A percentile compares a stretch with the other conserved stretches of the same genome.
Evolutionary conservation across 352 stramenopile species (phyloP).

Genomic region (Globisporangium orthogonon): DNA sequence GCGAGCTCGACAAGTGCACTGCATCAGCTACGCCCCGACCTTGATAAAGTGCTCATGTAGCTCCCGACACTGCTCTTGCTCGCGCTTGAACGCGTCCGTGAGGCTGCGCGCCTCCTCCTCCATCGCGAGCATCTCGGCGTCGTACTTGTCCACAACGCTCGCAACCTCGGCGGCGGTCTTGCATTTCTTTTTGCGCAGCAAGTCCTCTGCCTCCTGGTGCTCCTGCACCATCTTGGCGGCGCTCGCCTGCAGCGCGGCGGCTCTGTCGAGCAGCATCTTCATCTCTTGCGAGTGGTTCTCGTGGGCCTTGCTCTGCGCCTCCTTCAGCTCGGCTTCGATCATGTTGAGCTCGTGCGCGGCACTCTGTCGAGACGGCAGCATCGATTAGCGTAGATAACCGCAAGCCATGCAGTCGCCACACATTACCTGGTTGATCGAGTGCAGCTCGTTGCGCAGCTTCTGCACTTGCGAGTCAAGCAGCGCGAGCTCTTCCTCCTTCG

Average conservation of each 20-base stretch:
- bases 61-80: slow-evolving; percentile 54
- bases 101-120: slow-evolving; percentile 45
- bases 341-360: slow-evolving; percentile 66
- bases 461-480: slow-evolving; percentile 75
- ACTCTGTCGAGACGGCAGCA: slow-evolving; percentile 18
- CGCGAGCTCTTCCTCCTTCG: slow-evolving; percentile 78
- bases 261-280: slow-evolving; percentile 54
- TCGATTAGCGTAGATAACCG: not conserved
- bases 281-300: slow-evolving; percentile 80
- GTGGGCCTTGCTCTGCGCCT: slow-evolving; percentile 61
- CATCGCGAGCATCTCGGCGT: slow-evolving; percentile 63
- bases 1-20: not conserved
- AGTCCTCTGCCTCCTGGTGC: slow-evolving; percentile 77
- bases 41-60: slow-evolving; percentile 84
- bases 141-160: slow-evolving; percentile 68
- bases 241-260: slow-evolving; percentile 41
- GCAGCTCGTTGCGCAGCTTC: slow-evolving; percentile 74
- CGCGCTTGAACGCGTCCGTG: slow-evolving; percentile 31
- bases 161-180: slow-evolving; percentile 73
- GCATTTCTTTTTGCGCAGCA: slow-evolving; percentile 76
- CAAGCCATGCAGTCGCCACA: not conserved
- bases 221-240: slow-evolving; percentile 70
- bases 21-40: slow-evolving; percentile 15
- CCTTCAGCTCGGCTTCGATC: slow-evolving; percentile 74
- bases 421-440: slow-evolving; percentile 60